Base-by-base conservation (phyloP, 2,329 filamentous ascomycete genomes). In the Colletotrichum nymphaeae region DNA sequence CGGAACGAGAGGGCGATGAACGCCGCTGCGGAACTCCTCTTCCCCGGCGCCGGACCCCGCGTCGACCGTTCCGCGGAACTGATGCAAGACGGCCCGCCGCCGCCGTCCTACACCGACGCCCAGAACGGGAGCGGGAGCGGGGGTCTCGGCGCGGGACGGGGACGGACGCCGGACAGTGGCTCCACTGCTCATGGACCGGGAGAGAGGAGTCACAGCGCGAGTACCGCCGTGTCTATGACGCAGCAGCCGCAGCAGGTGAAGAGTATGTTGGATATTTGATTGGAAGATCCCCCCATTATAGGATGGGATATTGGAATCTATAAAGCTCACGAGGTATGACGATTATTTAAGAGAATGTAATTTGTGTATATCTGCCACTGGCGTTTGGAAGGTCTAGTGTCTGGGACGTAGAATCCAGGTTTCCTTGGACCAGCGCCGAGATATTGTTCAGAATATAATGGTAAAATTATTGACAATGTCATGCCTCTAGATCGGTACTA, bases 231-330 rank as follows among this genome's bases (percentile, higher is more conserved):
- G 58, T 89, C 88, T 5, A 80, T 86, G 14, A 82, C 79, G 7
- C 70, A 84, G 67, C 87, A 84, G 67, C 87, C 88, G n/a, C 87
- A 89, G 77, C 85, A 89, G 76, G 81, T 90, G 6, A 84, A 82
- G 76, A 91, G 89, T 77, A 91, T 91, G 89, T 76, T 91, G 76
- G 89, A 91, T 76, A 77, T 91, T 16, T 91, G 80, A 67, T 26
- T 30, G 30, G 52, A 22, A 4, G 32, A n/a, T 6, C 14, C 24
- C 14, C n/a, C 30, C 3, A 42, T 1, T 3, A 4, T 5, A 19
- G 37, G 8, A 28, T 3, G 16, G 7, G 3, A 32, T 22, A 2
- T 19, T 22, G 7, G 16, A 52, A 42, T 42, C 26, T 59, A 37
- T 22, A 46, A 42, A 42, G 58, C 53, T 59, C 32, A 72, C 63